Base-by-base conservation (phyloP, 2,329 filamentous ascomycete species). In the Didymella keratinophila region DNA sequence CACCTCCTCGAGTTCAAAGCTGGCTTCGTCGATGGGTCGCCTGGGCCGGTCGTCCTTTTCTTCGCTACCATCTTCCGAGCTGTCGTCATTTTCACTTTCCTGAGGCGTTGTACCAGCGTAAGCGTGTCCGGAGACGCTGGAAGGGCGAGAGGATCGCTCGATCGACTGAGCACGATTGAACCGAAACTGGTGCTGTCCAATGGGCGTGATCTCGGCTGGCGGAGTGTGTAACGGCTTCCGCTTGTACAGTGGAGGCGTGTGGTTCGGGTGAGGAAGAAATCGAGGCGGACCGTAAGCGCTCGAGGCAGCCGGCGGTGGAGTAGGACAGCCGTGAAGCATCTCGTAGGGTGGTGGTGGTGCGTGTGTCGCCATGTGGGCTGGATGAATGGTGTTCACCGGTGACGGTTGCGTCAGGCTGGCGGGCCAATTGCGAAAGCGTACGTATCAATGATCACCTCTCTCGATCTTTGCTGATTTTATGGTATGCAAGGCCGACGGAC, bases 1-100 rank as follows among this genome's bases (percentile, higher is more conserved):
- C 50, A 82, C 59, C 62, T 82, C 80, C 63, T 81, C 78, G 47
- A 82, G 73, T 36, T 74, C 72, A 52, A 82, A 77, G 50, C 72
- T 71, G 49, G 70, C 71, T 28, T 69, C 63, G 21, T 74, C 67
- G 51, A 72, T 63, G 52, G 58, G 62, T 54, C 66, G 72, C 53
- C 64, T 52, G 41, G 68, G 67, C 27, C 46, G 60, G 49, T 66
- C 60, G 47, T 71, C 63, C 47, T 71, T 68, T n/a, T 67, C 54
- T 28, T 67, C 66, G 46, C 65, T 70, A 47, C 75, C 71, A n/a
- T 71, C 71, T 9, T 69, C 63, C 41, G 63, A 60, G 5, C 61
- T 63, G 16, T 61, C 60, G 27, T 66, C 71, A 50, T 69, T 60
- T 32, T 76, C 74, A 34, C 71, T 75, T n/a, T 70, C 67, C 58